Base-by-base conservation (phyloP, 306 rosid genomes). In the Senna siamea region DNA sequence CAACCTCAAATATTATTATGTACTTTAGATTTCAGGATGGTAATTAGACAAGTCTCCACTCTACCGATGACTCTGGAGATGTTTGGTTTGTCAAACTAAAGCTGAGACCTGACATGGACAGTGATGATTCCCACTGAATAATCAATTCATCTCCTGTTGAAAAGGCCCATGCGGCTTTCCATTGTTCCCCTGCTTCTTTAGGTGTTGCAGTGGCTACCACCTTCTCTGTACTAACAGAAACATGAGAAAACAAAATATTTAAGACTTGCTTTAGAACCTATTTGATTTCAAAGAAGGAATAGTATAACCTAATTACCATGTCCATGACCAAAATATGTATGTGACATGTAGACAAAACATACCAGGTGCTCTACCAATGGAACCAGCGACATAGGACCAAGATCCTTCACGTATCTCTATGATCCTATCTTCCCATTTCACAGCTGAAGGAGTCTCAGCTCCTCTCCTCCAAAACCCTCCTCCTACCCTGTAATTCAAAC, bases 381-480 rank as follows among this genome's bases (percentile, higher is more conserved):
- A 82, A 51, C 88, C 96, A 56, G 90, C 96, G 40, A 94, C 91
- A 73, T 94, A 91, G 40, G 95, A 91, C 97, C 98, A 94, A 69
- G 94, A 85, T 61, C 96, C 98, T 87, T 91, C 94, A 23, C 89
- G 92, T 78, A 94, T 89, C 86, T 94, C 97, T 54, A 89, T 84
- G 63, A 94, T 87, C 82, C 93, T 79, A 20, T 89, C 93, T 74
- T 91, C 98, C 96, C 96, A 88, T 81, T 94, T 91, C 77, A 91
- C 92, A 34, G 81, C 81, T 12, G 89, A 72, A 40, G 98, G 97
- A 55, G 71, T 76, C 89, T 94, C 96, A 15, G 82, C 88, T 53
- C 98, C 97, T 88, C 97, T 88, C 70, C 98, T 94, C 98, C 98
- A 94, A 83, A 91, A 86, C 28, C 98, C 97, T 69, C 82, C 89